Conservation (phyloP, 2,329 filamentous ascomycete genomes). For the Hypomyces perniciosus region DNA sequence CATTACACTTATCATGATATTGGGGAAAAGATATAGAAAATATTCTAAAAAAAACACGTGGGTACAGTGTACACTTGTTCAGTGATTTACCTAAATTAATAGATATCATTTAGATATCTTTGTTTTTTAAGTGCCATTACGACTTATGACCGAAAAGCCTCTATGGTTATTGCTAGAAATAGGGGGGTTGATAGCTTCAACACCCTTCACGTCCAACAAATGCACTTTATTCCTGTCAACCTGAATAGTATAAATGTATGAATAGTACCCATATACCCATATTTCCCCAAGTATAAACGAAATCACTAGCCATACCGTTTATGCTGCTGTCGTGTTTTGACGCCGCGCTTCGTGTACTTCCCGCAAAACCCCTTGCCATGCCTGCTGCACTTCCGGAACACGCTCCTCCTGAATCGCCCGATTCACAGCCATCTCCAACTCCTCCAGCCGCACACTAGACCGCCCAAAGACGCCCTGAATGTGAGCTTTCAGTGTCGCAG, state of each 20-base stretch:
- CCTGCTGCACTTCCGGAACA: constrained; percentile 40
- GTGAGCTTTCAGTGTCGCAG: constrained; percentile 36
- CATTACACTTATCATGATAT: too few relatives aligned
- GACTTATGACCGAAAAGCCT: too few relatives aligned
- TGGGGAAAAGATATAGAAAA: too few relatives aligned
- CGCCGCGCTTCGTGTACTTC: constrained; percentile 20
- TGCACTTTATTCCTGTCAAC: not conserved
- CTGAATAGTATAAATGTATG: too few relatives aligned
- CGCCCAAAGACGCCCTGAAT: constrained; percentile 38
- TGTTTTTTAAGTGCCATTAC: not conserved
- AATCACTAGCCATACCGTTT: constrained; percentile 2
- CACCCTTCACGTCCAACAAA: too few relatives aligned
- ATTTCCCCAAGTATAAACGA: not conserved
- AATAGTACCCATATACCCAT: too few relatives aligned
- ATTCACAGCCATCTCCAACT: constrained; percentile 28
- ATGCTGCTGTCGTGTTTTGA: not conserved
- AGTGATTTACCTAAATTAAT: not conserved
- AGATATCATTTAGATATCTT: not conserved
- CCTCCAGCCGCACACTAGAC: constrained; percentile 17
- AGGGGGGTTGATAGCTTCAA: too few relatives aligned
- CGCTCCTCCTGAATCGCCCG: constrained; percentile 36
- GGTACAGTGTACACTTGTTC: too few relatives aligned
- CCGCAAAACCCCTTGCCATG: constrained; percentile 32
- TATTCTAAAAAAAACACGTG: too few relatives aligned
- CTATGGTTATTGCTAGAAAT: too few relatives aligned